A percentile compares a stretch with the other conserved stretches of the same genome.
phyloP scores from a whole-genome alignment of 768 basidiomycete genomes.

The Hydnomerulius pinastri region DNA sequence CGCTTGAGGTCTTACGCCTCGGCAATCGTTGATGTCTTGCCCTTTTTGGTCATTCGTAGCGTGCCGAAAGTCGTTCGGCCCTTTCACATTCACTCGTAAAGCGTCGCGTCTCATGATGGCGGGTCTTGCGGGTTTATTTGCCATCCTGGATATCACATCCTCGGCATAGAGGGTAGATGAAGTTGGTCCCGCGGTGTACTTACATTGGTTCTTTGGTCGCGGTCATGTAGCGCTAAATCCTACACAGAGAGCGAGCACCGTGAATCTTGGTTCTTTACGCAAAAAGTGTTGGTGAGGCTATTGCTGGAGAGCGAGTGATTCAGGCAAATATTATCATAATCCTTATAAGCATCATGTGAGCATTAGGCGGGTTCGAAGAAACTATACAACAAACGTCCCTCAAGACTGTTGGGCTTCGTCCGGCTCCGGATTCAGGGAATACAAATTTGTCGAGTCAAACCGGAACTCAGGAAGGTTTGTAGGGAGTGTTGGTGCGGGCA shows the following conservation, averaged over 20 bases:
- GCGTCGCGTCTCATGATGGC: background rate
- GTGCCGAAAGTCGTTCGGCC: too few species aligned
- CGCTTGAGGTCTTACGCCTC: too few species aligned
- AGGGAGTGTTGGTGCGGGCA: background rate
- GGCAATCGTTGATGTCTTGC: too few species aligned
- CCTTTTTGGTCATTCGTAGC: too few species aligned
- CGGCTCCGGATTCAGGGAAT: background rate
- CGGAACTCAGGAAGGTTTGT: background rate
- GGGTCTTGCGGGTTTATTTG: background rate
- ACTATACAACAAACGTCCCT: background rate
- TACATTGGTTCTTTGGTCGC: background rate
- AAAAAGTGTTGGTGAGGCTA: too few species aligned
- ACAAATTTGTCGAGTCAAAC: background rate
- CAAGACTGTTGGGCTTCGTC: background rate
- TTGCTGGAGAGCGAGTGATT: too few species aligned
- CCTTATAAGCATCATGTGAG: background rate
- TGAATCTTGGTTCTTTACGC: too few species aligned
- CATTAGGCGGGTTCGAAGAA: background rate
- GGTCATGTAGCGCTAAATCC: too few species aligned
- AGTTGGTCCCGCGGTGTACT: background rate
- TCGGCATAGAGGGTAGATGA: background rate
- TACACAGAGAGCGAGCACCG: too few species aligned
- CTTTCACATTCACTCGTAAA: too few species aligned
- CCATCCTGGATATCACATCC: background rate
- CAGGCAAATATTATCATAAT: background rate